Conservation (phyloP, 176 grass and related monocot genomes). For the Zoysia japonica region DNA sequence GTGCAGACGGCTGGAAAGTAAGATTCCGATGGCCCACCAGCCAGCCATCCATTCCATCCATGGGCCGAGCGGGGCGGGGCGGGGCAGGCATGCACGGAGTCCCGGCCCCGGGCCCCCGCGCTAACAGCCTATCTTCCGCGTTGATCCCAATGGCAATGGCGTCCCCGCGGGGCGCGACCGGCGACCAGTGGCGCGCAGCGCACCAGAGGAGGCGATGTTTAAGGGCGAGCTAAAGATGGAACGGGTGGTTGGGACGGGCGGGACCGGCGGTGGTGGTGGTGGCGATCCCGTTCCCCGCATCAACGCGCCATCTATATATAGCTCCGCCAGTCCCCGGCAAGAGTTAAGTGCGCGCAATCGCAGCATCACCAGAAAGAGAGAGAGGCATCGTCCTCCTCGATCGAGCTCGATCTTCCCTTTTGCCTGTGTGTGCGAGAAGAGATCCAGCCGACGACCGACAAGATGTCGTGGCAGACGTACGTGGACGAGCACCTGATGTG, state of each 20-base stretch:
- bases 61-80: too few relatives aligned
- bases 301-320: constrained; percentile 38
- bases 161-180: not conserved
- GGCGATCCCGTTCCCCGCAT: constrained; percentile 1
- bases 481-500: constrained; percentile 90
- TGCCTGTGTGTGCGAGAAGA: not conserved
- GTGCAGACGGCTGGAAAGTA: constrained; percentile 40
- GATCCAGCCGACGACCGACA: not conserved
- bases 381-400: not conserved
- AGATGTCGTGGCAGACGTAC: constrained; percentile 86
- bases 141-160: not conserved
- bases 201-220: constrained; percentile 44
- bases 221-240: constrained; percentile 37
- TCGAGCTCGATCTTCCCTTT: not conserved
- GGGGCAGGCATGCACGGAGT: too few relatives aligned
- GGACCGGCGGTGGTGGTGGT: not conserved
- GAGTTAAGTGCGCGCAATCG: not conserved
- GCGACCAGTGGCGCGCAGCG: constrained; percentile 19
- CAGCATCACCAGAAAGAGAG: not conserved
- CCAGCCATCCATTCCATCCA: not conserved
- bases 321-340: not conserved
- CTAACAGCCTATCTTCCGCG: not conserved
- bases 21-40: constrained; percentile 35
- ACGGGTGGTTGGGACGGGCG: constrained; percentile 33
- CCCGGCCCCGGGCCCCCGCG: too few relatives aligned